These are phyloP conservation scores for Thermothielavioides terrestris DNA, from an alignment of 495 filamentous ascomycete genomes.

Conservation along the genomic window DNA sequence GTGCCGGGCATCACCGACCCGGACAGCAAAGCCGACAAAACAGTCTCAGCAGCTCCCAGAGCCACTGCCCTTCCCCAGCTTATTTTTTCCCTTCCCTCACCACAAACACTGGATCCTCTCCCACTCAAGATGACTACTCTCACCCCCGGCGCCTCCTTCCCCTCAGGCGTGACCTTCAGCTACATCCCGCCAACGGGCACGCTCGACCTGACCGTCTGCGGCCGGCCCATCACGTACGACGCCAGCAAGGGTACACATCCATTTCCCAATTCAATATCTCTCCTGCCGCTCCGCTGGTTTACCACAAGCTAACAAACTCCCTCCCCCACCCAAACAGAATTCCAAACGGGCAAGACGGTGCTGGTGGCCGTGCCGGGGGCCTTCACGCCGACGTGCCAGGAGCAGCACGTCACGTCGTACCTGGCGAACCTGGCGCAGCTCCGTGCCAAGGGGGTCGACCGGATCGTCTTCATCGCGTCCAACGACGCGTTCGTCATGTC, in stretches of 20 bases:
- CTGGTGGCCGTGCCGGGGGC: conserved; percentile 87
- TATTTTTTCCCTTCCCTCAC: not conserved
- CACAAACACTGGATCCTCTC: not conserved
- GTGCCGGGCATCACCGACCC: not conserved
- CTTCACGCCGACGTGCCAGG: conserved; percentile 91
- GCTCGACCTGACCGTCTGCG: conserved; percentile 61
- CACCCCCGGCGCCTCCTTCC: conserved; percentile 77
- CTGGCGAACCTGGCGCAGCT: conserved; percentile 63
- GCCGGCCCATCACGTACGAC: conserved; percentile 68
- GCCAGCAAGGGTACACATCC: conserved; percentile 60
- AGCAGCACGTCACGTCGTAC: conserved; percentile 79
- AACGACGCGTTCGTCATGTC: conserved; percentile 92
- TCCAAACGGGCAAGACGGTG: conserved; percentile 80
- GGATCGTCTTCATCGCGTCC: conserved; percentile 74
- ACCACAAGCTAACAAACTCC: not conserved
- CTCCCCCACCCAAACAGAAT: conserved; percentile 47
- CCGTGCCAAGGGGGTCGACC: conserved; percentile 76
- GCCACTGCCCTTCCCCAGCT: not conserved
- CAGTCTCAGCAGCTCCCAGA: not conserved
- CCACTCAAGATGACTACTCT: conserved; percentile 56
- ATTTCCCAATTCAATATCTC: too few relatives aligned
- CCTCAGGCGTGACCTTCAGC: conserved; percentile 67
- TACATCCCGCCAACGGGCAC: conserved; percentile 66
- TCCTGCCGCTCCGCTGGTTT: not conserved
- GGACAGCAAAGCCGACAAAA: not conserved